A percentile compares a stretch with the other conserved stretches of the same genome.
Conservation (phyloP, 2,329 filamentous ascomycete genomes). For the Cladosporium sp. region DNA sequence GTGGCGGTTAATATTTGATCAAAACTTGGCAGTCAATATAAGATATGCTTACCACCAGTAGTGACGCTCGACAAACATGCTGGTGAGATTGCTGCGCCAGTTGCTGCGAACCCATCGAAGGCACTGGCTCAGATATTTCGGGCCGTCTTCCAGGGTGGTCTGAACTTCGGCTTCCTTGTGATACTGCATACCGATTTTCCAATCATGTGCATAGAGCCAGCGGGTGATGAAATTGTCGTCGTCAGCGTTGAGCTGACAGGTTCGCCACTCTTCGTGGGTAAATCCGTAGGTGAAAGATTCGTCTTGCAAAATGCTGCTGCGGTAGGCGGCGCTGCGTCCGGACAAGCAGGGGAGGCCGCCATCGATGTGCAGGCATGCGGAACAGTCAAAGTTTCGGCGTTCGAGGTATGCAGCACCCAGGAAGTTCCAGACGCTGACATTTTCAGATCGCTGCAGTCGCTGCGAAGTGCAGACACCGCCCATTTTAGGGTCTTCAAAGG, state of each 20-base stretch:
- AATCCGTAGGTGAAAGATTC: constrained; percentile 82
- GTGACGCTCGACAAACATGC: constrained; percentile 74
- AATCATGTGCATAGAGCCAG: constrained; percentile 86
- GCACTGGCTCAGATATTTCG: constrained; percentile 89
- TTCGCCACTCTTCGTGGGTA: constrained; percentile 83
- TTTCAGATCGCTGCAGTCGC: constrained; percentile 66
- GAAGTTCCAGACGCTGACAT: constrained; percentile 72
- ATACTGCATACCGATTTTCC: constrained; percentile 95
- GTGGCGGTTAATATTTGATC: background rate
- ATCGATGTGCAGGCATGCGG: constrained; percentile 89
- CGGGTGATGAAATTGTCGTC: constrained; percentile 98
- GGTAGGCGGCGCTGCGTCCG: constrained; percentile 87
- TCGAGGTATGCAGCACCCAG: constrained; percentile 89
- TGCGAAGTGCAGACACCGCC: constrained; percentile 93
- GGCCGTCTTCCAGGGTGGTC: constrained; percentile 85
- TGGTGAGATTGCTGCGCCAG: constrained; percentile 95
- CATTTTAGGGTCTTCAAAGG: constrained; percentile 77
- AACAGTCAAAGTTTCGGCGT: constrained; percentile 93
- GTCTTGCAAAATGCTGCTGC: constrained; percentile 79
- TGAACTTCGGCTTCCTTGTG: constrained; percentile 85
- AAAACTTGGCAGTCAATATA: constrained; percentile 18
- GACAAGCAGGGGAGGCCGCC: constrained; percentile 97
- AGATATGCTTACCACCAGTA: constrained; percentile 72
- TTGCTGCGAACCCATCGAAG: constrained; percentile 94
- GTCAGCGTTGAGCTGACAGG: constrained; percentile 88